Evolutionary conservation across 176 grass and related monocot species (phyloP).

Genomic region (Saccharum officinarum): DNA sequence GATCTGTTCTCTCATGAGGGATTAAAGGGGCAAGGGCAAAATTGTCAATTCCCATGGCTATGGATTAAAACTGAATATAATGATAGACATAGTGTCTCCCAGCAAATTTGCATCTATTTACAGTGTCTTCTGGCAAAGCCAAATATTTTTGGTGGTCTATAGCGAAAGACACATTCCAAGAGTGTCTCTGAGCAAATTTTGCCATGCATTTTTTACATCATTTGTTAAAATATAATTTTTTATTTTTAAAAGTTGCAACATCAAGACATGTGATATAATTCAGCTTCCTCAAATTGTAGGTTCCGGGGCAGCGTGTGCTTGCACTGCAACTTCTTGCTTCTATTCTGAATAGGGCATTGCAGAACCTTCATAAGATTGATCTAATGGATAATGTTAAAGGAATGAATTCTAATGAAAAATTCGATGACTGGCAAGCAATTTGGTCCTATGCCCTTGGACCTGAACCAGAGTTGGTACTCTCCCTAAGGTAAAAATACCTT

Average conservation of each 20-base stretch:
- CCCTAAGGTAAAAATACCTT: slow-evolving; percentile 65
- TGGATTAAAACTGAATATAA: too few relatives aligned
- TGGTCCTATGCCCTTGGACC: slow-evolving; percentile 94
- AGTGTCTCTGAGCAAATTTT: too few relatives aligned
- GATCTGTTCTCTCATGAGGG: too few relatives aligned
- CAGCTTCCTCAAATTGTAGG: slow-evolving; percentile 50
- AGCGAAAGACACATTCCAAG: too few relatives aligned
- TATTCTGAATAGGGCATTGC: slow-evolving; percentile 66
- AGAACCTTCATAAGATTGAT: slow-evolving; percentile 66
- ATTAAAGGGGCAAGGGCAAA: too few relatives aligned
- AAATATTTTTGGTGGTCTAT: too few relatives aligned
- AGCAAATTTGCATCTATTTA: too few relatives aligned
- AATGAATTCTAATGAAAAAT: slow-evolving; percentile 40
- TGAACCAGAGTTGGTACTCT: slow-evolving; percentile 83
- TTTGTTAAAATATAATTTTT: background rate
- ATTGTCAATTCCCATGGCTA: too few relatives aligned
- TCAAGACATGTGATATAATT: slow-evolving; percentile 35
- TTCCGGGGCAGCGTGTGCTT: slow-evolving; percentile 89
- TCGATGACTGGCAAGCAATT: slow-evolving; percentile 92
- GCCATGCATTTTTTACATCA: background rate
- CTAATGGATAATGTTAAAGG: slow-evolving; percentile 37
- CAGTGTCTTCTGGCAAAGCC: too few relatives aligned
- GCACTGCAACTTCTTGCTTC: slow-evolving; percentile 84
- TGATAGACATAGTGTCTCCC: too few relatives aligned
- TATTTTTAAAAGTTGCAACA: background rate